Base-by-base conservation (phyloP, 768 basidiomycete species). In the Tricholoma sp. region DNA sequence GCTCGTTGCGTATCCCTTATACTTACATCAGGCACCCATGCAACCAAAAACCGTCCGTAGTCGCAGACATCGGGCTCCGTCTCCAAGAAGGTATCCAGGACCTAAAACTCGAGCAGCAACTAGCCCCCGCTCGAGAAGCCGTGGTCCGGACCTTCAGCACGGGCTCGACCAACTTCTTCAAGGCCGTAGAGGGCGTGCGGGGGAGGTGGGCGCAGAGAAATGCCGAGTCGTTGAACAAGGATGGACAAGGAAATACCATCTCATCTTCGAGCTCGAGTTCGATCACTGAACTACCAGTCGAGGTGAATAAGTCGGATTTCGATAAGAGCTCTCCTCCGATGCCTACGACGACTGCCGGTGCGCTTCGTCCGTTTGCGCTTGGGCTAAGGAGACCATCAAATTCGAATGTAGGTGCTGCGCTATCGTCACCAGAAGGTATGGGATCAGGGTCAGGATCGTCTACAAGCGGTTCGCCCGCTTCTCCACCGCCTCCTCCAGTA, bases 51-150 rank as follows among this genome's bases (percentile, higher is more conserved):
- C 89, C 91, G 0, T 89, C 90, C 12, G 85, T 91, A 0, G 89
- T 98, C 4, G 80, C 93, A 4, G 97, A 99, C 64, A 86, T 99
- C 34, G 90, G 95, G 8, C 78, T 98, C 4, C 87, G 95, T 9
- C 81, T 99, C 22, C 85, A 89, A 57, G 95, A 98, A 73, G 94
- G 95, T 2, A 83, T 98, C 16, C 94, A 97, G 67, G 96, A 98
- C 27, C 80, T 99, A 52, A 92, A 90, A 68, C 72, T 98, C 4
- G 91, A 97, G 31, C 89, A 97, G 70, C 92, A 94, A 64, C 82
- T 97, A n/a, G 94, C 87, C 4, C 94, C 96, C 1, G 89, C 94
- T 0, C 83, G 92, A 7, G 94, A 98, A 69, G 97, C 89, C 2
- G 84, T 97, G 43, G 82, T 86, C 7, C 80, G 86, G 31, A 94